Evolutionary conservation across 345 rosid genomes (phyloP).

Genomic region (Eutrema japonicum): DNA sequence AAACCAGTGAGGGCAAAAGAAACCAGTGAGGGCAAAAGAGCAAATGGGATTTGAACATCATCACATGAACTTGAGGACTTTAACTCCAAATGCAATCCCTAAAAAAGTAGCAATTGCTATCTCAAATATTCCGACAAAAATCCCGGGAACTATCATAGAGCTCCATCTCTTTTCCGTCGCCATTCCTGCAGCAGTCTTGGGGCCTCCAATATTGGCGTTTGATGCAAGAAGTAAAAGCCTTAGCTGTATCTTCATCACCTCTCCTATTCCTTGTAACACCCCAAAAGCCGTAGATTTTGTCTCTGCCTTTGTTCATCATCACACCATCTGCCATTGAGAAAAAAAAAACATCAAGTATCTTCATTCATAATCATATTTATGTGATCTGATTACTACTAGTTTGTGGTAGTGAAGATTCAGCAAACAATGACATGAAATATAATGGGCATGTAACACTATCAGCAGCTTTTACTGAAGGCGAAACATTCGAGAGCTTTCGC

Average conservation of each 20-base stretch:
- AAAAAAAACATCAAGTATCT: neutral
- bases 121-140: conserved; percentile 71
- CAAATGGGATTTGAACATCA: neutral
- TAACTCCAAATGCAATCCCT: conserved; percentile 56
- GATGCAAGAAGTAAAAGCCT: conserved; percentile 72
- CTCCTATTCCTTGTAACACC: conserved; percentile 64
- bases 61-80: conserved; percentile 52
- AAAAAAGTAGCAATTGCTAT: conserved; percentile 68
- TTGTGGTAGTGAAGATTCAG: conserved; percentile 51
- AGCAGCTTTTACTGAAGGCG: conserved; percentile 64
- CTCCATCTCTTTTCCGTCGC: conserved; percentile 73
- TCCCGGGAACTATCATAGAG: conserved; percentile 60
- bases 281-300: conserved; percentile 57
- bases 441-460: too few species aligned
- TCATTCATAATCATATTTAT: neutral
- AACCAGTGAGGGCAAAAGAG: too few species aligned
- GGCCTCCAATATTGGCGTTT: conserved; percentile 84
- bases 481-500: conserved; percentile 56
- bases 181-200: conserved; percentile 83
- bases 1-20: too few species aligned
- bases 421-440: neutral
- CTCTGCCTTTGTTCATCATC: conserved; percentile 37
- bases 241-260: conserved; percentile 56
- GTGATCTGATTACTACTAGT: conserved; percentile 44
- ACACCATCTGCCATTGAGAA: conserved; percentile 44